Base-by-base conservation (phyloP, 23 red algal genomes). In the Pyropia haitanensis region DNA sequence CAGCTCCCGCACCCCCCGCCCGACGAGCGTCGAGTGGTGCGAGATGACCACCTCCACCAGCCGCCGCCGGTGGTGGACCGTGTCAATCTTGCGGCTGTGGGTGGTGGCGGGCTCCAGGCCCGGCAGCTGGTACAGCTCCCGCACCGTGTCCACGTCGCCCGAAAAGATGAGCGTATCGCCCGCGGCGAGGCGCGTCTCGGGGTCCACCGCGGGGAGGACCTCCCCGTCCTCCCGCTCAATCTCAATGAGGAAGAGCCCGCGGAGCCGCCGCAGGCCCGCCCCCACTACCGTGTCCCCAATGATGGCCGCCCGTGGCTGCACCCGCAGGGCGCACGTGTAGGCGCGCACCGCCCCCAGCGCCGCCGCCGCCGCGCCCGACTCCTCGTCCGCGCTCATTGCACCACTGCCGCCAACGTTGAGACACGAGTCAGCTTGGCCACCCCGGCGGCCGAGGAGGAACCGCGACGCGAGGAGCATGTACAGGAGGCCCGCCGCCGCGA, bases 221-320 rank as follows among this genome's bases (percentile, higher is more conserved):
- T 77, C 68, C 15, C 90, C 90, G 23, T 88, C 68, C 0, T 78
- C 77, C 15, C 90, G 90, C 5, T 81, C 81, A 9, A 95, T 70
- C 61, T 95, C 90, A 16, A 95, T 71, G 29, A 95, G 56, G 51
- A 73, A 95, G 27, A 95, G 81, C 10, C 90, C 90, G 63, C 87
- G 74, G 10, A 95, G 70, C 32, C 78, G 75, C 30, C 90, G 80
- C 32, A 95, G 61, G 48, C 90, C 90, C 33, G 90, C 90, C 27
- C 81, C 81, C 56, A 76, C 66, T 18, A 95, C 71, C 18, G 90
- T 95, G 26, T 87, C 80, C 4, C 90, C 90, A 33, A 95, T 70
- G 67, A 95, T 95, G 1, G 90, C 76, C 17, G 82, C 82, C 28
- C 71, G 34, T 25, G 73, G 58, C 27, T 74, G 70, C 33, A 95